These are phyloP conservation scores for Pichia sp. DNA, from an alignment of 1,139 yeast genomes.

Conservation along the genomic window DNA sequence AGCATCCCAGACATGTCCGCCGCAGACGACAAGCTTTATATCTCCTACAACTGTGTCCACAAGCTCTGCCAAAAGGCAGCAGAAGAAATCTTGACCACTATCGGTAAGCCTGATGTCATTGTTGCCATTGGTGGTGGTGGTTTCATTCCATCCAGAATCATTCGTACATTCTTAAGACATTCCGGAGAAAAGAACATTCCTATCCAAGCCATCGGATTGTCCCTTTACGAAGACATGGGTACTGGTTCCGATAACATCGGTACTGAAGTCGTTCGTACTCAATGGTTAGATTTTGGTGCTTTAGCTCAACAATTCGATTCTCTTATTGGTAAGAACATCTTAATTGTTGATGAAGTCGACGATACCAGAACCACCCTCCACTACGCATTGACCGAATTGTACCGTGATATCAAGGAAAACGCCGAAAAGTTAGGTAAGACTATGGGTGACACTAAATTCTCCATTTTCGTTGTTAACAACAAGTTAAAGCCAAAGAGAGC, in stretches of 20 bases:
- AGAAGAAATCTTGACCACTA: constrained; percentile 59
- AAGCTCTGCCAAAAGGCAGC: constrained; percentile 91
- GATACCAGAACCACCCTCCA: constrained; percentile 67
- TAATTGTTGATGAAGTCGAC: constrained; percentile 70
- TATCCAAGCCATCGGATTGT: constrained; percentile 63
- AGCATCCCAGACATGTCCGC: constrained; percentile 13
- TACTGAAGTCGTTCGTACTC: constrained; percentile 60
- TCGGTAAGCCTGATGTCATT: constrained; percentile 61
- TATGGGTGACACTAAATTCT: constrained; percentile 43
- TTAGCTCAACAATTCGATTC: constrained; percentile 52
- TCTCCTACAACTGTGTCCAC: constrained; percentile 90
- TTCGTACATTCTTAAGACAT: constrained; percentile 57
- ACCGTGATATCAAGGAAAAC: constrained; percentile 53
- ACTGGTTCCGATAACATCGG: constrained; percentile 48
- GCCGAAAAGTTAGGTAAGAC: constrained; percentile 38
- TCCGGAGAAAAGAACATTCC: constrained; percentile 58
- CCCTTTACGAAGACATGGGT: constrained; percentile 57
- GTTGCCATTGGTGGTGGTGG: constrained; percentile 82
- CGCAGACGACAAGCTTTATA: constrained; percentile 58
- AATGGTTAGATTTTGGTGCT: constrained; percentile 65
- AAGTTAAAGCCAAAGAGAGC: constrained; percentile 58
- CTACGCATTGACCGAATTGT: constrained; percentile 57
- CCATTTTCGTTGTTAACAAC: constrained; percentile 59
- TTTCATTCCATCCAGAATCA: constrained; percentile 63
- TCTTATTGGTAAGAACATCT: constrained; percentile 56